Conservation (phyloP, 2,329 filamentous ascomycete species). For the Penicillium decumbens region DNA sequence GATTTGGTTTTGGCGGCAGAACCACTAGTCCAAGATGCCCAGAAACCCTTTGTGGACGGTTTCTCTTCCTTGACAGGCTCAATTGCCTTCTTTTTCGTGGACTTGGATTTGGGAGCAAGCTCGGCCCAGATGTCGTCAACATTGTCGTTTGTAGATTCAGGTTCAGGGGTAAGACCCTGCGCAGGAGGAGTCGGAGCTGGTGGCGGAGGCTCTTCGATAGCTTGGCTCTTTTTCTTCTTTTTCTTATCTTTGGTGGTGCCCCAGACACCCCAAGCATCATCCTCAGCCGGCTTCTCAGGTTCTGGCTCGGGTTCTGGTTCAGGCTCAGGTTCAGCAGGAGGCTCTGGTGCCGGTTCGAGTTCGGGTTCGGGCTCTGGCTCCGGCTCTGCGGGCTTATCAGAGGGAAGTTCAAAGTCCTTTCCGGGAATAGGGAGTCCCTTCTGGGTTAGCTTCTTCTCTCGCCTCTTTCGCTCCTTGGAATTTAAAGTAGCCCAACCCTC, state of each 20-base stretch:
- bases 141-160: slow-evolving; percentile 28
- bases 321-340: slow-evolving; percentile 24
- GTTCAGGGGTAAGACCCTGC: slow-evolving; percentile 42
- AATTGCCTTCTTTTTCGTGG: slow-evolving; percentile 30
- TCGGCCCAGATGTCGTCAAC: slow-evolving; percentile 40
- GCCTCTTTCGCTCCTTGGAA: slow-evolving; percentile 46
- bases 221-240: slow-evolving; percentile 46
- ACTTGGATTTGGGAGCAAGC: slow-evolving; percentile 36
- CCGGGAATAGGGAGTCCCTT: slow-evolving; percentile 31
- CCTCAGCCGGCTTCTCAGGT: slow-evolving; percentile 17
- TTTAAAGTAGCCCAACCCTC: slow-evolving; percentile 33
- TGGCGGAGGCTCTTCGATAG: slow-evolving; percentile 43
- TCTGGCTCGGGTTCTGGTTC: slow-evolving; percentile 22
- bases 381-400: slow-evolving; percentile 19
- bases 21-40: slow-evolving; percentile 41
- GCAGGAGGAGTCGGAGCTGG: slow-evolving; percentile 47
- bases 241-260: slow-evolving; percentile 45
- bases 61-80: slow-evolving; percentile 35
- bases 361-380: slow-evolving; percentile 23
- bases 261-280: slow-evolving; percentile 35
- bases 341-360: slow-evolving; percentile 13
- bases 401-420: slow-evolving; percentile 26
- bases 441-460: slow-evolving; percentile 30
- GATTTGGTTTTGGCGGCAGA: slow-evolving; percentile 41
- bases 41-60: slow-evolving; percentile 40